Evolutionary conservation across 441 rosid genomes (phyloP).

Genomic region (Pelargonium cotyledonis): DNA sequence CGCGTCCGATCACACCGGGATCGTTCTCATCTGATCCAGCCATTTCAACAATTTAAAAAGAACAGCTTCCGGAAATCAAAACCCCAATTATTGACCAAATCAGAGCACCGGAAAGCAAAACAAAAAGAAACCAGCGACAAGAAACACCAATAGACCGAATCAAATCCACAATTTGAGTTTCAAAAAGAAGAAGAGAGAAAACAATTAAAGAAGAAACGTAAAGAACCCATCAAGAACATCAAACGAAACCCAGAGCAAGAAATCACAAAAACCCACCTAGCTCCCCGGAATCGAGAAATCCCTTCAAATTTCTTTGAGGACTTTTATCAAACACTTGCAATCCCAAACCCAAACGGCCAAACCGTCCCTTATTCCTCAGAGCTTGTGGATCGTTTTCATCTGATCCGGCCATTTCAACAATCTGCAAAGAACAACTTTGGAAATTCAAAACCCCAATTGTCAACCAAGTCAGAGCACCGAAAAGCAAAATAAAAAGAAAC

Average conservation of each 20-base stretch:
- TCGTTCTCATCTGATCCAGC: conserved; percentile 66
- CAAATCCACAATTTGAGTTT: no score
- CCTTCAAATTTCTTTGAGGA: conserved; percentile 1
- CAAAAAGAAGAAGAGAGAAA: no score
- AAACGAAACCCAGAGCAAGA: no score
- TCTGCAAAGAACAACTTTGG: conserved; percentile 18
- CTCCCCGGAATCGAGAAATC: neutral
- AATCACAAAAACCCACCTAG: neutral
- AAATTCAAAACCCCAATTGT: conserved; percentile 20
- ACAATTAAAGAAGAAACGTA: no score
- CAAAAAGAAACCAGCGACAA: neutral
- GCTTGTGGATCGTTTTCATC: no score
- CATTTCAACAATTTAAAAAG: conserved; percentile 35
- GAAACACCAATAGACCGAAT: no score
- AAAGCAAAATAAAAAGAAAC: conserved; percentile 5
- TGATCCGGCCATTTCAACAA: conserved; percentile 49
- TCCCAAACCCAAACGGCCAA: neutral
- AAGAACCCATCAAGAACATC: no score
- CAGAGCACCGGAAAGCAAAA: conserved; percentile 13
- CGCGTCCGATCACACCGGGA: conserved; percentile 45
- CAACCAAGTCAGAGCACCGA: conserved; percentile 11
- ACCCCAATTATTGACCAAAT: conserved; percentile 8
- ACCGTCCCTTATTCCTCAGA: no score
- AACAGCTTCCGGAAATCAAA: conserved; percentile 17
- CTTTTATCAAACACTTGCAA: neutral